These are phyloP conservation scores for Lentinula sp. DNA, from an alignment of 768 basidiomycete species.

Conservation along the genomic window DNA sequence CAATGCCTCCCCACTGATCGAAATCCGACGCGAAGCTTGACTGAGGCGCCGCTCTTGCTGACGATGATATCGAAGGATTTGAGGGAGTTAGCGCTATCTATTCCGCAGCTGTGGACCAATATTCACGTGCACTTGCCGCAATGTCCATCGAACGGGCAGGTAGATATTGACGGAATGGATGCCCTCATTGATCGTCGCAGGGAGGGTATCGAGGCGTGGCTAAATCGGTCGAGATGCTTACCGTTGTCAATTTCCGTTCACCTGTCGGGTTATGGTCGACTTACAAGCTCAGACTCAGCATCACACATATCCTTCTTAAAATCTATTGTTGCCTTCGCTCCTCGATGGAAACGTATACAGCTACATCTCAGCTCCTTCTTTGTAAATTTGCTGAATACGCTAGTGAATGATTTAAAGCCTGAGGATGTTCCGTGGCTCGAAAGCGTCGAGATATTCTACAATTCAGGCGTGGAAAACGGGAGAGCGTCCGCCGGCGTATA, in stretches of 20 bases:
- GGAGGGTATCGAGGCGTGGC: constrained; percentile 1
- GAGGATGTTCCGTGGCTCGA: not conserved
- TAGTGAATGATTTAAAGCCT: not conserved
- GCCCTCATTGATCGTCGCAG: not conserved
- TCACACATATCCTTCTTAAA: not conserved
- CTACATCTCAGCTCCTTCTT: constrained; percentile 2
- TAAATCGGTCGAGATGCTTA: not conserved
- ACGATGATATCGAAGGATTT: not conserved
- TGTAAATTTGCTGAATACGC: not conserved
- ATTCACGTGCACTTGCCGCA: constrained; percentile 1
- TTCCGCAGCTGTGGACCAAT: constrained; percentile 2
- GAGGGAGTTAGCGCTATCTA: not conserved
- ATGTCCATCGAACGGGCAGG: not conserved
- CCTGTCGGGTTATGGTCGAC: not conserved
- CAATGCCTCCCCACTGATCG: constrained; percentile 2
- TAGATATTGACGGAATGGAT: not conserved
- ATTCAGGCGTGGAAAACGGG: not conserved
- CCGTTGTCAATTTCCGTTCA: constrained; percentile 2
- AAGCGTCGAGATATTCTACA: constrained; percentile 1
- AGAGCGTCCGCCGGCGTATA: not conserved
- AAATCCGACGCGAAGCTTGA: constrained; percentile 1
- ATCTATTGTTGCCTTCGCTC: not conserved
- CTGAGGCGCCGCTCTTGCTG: not conserved
- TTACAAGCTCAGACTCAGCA: not conserved
- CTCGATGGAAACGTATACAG: constrained; percentile 1